These are phyloP conservation scores for Papilionanthe hybrid DNA, from an alignment of 116 monocot genomes.

Conservation along the genomic window DNA sequence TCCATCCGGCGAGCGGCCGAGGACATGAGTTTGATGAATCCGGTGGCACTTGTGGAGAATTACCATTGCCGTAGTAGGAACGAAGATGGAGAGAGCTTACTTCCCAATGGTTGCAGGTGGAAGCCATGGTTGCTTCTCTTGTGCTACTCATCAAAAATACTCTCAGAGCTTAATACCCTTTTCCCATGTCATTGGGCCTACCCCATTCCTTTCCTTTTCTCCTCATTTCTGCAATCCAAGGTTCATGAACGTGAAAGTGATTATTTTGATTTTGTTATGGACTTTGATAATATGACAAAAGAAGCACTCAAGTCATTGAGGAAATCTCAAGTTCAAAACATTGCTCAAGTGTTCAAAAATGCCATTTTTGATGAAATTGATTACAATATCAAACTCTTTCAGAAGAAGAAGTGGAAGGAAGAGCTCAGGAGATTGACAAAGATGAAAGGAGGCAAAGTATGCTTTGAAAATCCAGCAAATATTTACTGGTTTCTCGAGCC, in stretches of 20 bases:
- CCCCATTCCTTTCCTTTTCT: constrained; percentile 18
- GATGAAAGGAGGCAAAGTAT: constrained; percentile 14
- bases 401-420: too few species aligned
- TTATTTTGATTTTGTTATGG: constrained; percentile 32
- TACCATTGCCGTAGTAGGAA: constrained; percentile 38
- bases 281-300: constrained; percentile 31
- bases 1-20: constrained; percentile 31
- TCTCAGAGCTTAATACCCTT: constrained; percentile 31
- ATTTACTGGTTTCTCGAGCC: constrained; percentile 9
- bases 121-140: constrained; percentile 32
- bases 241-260: constrained; percentile 23
- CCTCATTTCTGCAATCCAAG: constrained; percentile 28
- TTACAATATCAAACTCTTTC: too few species aligned
- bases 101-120: constrained; percentile 45
- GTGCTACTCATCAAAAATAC: constrained; percentile 40
- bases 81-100: constrained; percentile 29
- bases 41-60: constrained; percentile 41
- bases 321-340: constrained; percentile 15
- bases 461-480: constrained; percentile 2
- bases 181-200: constrained; percentile 20
- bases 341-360: constrained; percentile 11
- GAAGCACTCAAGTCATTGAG: background rate
- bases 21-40: constrained; percentile 33
- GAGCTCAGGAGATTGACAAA: constrained; percentile 25
- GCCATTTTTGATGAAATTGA: too few species aligned